Conservation (phyloP, 225 moss, liverwort and hornwort genomes). For the Physcomitrium patens region DNA sequence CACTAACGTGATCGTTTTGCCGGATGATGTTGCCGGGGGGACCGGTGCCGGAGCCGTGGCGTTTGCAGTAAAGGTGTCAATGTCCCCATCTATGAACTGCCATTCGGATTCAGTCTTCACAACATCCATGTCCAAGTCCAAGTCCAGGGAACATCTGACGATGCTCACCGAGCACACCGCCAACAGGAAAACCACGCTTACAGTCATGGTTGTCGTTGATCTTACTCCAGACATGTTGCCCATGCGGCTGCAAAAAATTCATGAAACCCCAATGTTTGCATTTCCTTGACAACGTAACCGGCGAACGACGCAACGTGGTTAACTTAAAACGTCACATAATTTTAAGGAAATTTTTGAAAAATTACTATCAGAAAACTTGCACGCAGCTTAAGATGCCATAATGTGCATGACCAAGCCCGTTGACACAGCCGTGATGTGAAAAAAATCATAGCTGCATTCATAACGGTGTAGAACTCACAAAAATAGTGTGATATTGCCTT, state of each 20-base stretch:
- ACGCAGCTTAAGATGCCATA: no score
- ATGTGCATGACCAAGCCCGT: no score
- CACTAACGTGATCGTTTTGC: slow-evolving; percentile 7
- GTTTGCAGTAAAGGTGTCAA: slow-evolving; percentile 20
- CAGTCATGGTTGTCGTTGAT: neutral
- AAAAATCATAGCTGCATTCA: no score
- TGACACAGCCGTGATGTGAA: no score
- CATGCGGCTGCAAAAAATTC: neutral
- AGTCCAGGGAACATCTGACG: slow-evolving; percentile 29
- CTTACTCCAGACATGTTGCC: slow-evolving; percentile 13
- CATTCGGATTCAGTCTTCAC: slow-evolving; percentile 39
- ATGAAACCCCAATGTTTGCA: neutral
- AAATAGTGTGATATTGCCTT: no score
- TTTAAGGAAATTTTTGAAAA: no score
- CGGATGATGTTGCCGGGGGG: neutral
- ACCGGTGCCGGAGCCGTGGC: neutral
- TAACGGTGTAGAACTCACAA: no score
- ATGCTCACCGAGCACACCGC: slow-evolving; percentile 35
- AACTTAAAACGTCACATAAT: no score
- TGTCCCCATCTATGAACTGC: slow-evolving; percentile 31
- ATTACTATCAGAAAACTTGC: no score
- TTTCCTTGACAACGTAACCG: no score
- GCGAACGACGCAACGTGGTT: neutral
- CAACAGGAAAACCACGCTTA: slow-evolving; percentile 37
- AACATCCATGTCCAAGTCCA: slow-evolving; percentile 45